These are phyloP conservation scores for Hericium erinaceus DNA, from an alignment of 768 basidiomycete species.

Conservation along the genomic window DNA sequence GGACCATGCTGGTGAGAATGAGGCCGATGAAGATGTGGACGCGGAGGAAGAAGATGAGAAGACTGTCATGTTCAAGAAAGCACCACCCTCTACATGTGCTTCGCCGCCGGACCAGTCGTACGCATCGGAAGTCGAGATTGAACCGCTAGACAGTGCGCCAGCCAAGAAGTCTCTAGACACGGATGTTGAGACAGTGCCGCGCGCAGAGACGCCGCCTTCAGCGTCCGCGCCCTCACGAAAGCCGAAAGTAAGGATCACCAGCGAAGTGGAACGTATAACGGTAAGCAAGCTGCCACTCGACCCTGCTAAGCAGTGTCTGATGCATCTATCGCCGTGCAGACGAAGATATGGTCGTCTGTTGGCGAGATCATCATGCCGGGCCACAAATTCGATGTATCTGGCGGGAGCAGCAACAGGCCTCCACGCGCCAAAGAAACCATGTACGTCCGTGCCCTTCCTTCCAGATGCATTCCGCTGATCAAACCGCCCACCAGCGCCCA, in stretches of 20 bases:
- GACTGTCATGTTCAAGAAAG: constrained; percentile 23
- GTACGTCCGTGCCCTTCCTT: constrained; percentile 23
- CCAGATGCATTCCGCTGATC: constrained; percentile 1
- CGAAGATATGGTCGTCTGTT: constrained; percentile 59
- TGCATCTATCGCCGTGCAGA: constrained; percentile 25
- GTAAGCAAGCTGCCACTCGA: constrained; percentile 29
- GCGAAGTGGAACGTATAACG: constrained; percentile 54
- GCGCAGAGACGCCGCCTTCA: constrained; percentile 13
- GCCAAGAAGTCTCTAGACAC: neutral
- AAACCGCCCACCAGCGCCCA: constrained; percentile 32
- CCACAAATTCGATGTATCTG: constrained; percentile 29
- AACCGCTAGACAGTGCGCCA: neutral
- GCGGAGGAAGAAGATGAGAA: constrained; percentile 19
- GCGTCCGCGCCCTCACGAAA: constrained; percentile 9
- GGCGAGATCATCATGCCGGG: constrained; percentile 58
- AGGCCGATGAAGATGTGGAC: constrained; percentile 7
- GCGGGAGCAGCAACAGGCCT: constrained; percentile 27
- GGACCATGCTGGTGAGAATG: constrained; percentile 3
- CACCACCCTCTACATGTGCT: constrained; percentile 17
- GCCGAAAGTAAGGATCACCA: constrained; percentile 42
- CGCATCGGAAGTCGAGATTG: neutral
- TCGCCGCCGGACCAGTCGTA: constrained; percentile 5
- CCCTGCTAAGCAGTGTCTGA: too few relatives aligned
- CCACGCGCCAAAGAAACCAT: constrained; percentile 53
- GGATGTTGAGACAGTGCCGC: constrained; percentile 1